A percentile compares a stretch with the other conserved stretches of the same genome.
These are phyloP conservation scores for Boletus tylopilopsis DNA, from an alignment of 768 basidiomycete species.

Conservation along the genomic window DNA sequence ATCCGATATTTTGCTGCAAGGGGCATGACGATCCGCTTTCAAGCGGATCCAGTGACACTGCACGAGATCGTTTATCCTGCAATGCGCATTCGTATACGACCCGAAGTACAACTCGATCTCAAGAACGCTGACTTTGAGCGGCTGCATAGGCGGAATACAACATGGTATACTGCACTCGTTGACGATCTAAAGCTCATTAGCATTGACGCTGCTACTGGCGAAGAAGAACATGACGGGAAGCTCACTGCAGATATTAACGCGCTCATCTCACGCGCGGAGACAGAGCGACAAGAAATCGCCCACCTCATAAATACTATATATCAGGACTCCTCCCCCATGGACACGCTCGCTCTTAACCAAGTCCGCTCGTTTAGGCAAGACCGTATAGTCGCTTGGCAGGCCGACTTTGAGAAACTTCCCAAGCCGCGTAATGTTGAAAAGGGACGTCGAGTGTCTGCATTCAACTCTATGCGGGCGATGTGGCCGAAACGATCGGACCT, in stretches of 20 bases:
- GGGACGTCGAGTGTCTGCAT: slow-evolving; percentile 56
- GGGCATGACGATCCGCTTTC: slow-evolving; percentile 85
- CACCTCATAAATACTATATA: slow-evolving; percentile 76
- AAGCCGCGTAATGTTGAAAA: slow-evolving; percentile 61
- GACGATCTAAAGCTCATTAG: slow-evolving; percentile 74
- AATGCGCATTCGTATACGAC: slow-evolving; percentile 77
- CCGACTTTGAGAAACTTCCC: slow-evolving; percentile 83
- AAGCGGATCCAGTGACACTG: slow-evolving; percentile 75
- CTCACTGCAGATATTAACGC: slow-evolving; percentile 60
- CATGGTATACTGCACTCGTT: slow-evolving; percentile 73
- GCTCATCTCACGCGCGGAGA: slow-evolving; percentile 69
- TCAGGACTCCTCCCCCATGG: slow-evolving; percentile 71
- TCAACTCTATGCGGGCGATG: slow-evolving; percentile 67
- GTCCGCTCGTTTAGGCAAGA: slow-evolving; percentile 88
- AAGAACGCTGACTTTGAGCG: slow-evolving; percentile 90
- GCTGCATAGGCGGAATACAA: slow-evolving; percentile 63
- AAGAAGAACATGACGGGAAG: slow-evolving; percentile 63
- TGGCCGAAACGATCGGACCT: slow-evolving; percentile 64
- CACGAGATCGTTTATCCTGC: slow-evolving; percentile 91
- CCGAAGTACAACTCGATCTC: slow-evolving; percentile 83
- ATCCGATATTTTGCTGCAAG: slow-evolving; percentile 84
- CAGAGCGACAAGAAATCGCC: slow-evolving; percentile 70
- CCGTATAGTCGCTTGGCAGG: slow-evolving; percentile 95
- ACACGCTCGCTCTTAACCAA: slow-evolving; percentile 84
- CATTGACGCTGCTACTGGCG: slow-evolving; percentile 76